Conservation (phyloP, 345 rosid genomes). For the Pseudoturritis turrita region DNA sequence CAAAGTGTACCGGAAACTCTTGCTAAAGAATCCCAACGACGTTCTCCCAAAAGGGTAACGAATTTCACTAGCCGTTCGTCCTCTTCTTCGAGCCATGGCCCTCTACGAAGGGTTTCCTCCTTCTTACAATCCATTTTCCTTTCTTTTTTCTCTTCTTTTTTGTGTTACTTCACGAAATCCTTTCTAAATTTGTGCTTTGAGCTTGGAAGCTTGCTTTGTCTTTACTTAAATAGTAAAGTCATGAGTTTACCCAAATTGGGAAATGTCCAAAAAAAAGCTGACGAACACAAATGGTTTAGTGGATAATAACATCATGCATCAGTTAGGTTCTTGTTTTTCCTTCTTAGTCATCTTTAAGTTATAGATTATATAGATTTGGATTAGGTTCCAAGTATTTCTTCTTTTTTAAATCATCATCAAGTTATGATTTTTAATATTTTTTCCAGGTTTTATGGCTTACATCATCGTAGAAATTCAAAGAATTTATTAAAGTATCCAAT, state of each 20-base stretch:
- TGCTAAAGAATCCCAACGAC: slow-evolving; percentile 70
- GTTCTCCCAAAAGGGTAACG: slow-evolving; percentile 49
- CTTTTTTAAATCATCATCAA: slow-evolving; percentile 10
- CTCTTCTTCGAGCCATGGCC: slow-evolving; percentile 67
- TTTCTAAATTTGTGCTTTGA: background rate
- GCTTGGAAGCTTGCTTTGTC: background rate
- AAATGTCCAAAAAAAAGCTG: slow-evolving; percentile 19
- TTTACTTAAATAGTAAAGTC: slow-evolving; percentile 30
- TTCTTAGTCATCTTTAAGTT: slow-evolving; percentile 21
- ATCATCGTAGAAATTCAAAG: slow-evolving; percentile 10
- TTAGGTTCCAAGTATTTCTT: slow-evolving; percentile 22
- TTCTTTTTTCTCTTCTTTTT: background rate
- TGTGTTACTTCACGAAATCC: background rate
- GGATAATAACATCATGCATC: slow-evolving; percentile 31
- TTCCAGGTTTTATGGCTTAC: slow-evolving; percentile 2
- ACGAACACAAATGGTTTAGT: slow-evolving; percentile 18
- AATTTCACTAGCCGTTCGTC: slow-evolving; percentile 43
- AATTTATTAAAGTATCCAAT: background rate
- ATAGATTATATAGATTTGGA: slow-evolving; percentile 24
- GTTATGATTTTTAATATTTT: background rate
- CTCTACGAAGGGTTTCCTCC: slow-evolving; percentile 42
- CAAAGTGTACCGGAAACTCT: slow-evolving; percentile 40
- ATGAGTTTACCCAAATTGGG: slow-evolving; percentile 30
- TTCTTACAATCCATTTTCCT: slow-evolving; percentile 24
- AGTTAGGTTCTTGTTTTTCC: slow-evolving; percentile 28